These are phyloP conservation scores for Xeromyces bisporus DNA, from an alignment of 495 filamentous ascomycete genomes.

Conservation along the genomic window DNA sequence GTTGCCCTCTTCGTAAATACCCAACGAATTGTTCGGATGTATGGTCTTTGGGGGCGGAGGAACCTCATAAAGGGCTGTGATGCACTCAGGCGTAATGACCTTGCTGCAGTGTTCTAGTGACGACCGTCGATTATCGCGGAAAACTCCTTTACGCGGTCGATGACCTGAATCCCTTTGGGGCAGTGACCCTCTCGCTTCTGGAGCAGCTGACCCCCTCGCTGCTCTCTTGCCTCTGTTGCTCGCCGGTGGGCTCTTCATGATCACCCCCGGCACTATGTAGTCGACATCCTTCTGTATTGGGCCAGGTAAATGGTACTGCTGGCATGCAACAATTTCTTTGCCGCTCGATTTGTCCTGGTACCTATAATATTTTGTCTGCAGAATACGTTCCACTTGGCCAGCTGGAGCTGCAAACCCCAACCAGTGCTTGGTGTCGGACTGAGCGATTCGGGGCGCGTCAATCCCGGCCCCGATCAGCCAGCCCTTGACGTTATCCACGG, in stretches of 20 bases:
- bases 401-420: slow-evolving; percentile 28
- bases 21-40: slow-evolving; percentile 29
- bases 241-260: too few species aligned
- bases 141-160: neutral
- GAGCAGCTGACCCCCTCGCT: neutral
- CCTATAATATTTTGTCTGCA: slow-evolving; percentile 35
- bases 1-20: slow-evolving; percentile 34
- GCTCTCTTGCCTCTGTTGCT: neutral
- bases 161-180: neutral
- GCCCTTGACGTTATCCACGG: slow-evolving; percentile 17
- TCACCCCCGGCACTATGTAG: too few species aligned
- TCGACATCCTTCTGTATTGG: slow-evolving; percentile 28
- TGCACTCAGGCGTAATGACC: slow-evolving; percentile 35
- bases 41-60: slow-evolving; percentile 20
- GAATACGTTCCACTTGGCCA: slow-evolving; percentile 29
- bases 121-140: neutral
- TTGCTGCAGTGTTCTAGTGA: slow-evolving; percentile 15
- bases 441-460: slow-evolving; percentile 15
- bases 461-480: slow-evolving; percentile 32
- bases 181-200: too few species aligned
- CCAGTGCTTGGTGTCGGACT: too few species aligned
- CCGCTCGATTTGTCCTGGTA: slow-evolving; percentile 25
- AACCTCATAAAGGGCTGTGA: slow-evolving; percentile 37
- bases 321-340: slow-evolving; percentile 23
- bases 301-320: slow-evolving; percentile 27